A percentile compares a stretch with the other conserved stretches of the same genome.
These are phyloP conservation scores for Poterioochromonas sp. DNA, from an alignment of 352 stramenopile species.

Conservation along the genomic window DNA sequence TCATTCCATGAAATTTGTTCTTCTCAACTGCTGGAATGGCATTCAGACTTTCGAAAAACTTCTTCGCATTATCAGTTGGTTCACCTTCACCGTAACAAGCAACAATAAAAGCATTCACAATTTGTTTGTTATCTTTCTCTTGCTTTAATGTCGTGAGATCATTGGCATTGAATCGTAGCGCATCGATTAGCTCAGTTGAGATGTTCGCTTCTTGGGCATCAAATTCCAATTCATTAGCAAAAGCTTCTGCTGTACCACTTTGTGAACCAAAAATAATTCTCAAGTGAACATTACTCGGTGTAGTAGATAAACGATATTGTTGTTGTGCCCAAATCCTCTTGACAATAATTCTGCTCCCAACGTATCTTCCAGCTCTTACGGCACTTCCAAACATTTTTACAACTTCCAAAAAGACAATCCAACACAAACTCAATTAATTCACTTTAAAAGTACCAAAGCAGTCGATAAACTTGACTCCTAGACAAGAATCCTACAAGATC, in stretches of 20 bases:
- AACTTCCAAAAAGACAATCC: too few relatives aligned
- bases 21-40: background rate
- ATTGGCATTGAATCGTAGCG: background rate
- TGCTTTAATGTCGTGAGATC: background rate
- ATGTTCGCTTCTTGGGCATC: background rate
- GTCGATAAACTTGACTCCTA: too few relatives aligned
- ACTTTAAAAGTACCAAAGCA: too few relatives aligned
- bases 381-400: too few relatives aligned
- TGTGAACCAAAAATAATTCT: background rate
- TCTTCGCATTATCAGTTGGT: constrained; percentile 7
- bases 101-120: constrained; percentile 11
- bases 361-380: too few relatives aligned
- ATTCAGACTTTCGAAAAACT: constrained; percentile 5
- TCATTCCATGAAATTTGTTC: background rate
- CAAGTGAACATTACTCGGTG: background rate
- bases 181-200: background rate
- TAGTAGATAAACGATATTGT: background rate
- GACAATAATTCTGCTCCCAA: too few relatives aligned
- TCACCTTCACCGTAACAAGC: constrained; percentile 25
- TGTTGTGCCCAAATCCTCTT: too few relatives aligned
- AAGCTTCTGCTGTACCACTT: background rate
- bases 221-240: constrained; percentile 1
- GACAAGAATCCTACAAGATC: too few relatives aligned
- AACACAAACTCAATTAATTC: too few relatives aligned
- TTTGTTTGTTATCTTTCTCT: background rate